These are phyloP conservation scores for Berberis vulgaris DNA, from an alignment of 164 flowering plant species.

Conservation along the genomic window DNA sequence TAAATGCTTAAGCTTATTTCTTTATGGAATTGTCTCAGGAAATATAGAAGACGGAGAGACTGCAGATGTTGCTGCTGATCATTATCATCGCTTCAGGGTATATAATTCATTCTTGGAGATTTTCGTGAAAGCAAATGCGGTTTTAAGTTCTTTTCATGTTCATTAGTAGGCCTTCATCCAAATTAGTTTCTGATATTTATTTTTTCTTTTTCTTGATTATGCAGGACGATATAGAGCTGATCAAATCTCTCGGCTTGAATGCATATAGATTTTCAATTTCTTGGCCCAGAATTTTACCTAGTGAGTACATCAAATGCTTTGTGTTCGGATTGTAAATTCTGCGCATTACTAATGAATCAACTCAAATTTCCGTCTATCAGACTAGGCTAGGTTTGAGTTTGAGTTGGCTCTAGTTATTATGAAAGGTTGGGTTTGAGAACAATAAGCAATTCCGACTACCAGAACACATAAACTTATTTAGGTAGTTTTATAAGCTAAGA, in stretches of 20 bases:
- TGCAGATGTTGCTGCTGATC: slow-evolving; percentile 30
- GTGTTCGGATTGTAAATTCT: background rate
- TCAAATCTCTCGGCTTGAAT: slow-evolving; percentile 32
- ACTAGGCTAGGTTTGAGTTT: too few species aligned
- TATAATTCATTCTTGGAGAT: background rate
- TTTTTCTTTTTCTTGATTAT: too few species aligned
- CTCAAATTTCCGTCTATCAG: background rate
- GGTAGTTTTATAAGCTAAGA: too few species aligned
- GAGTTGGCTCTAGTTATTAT: too few species aligned
- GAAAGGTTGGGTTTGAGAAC: too few species aligned
- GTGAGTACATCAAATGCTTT: background rate
- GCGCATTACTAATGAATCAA: background rate
- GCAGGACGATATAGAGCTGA: slow-evolving; percentile 35
- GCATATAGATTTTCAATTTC: slow-evolving; percentile 36
- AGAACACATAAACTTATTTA: too few species aligned
- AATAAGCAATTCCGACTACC: too few species aligned
- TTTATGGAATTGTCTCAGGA: background rate
- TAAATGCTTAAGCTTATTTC: background rate
- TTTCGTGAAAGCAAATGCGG: too few species aligned
- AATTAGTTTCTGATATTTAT: too few species aligned
- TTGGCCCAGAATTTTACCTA: slow-evolving; percentile 26
- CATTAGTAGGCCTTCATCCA: too few species aligned
- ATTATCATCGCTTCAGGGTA: slow-evolving; percentile 14
- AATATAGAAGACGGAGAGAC: slow-evolving; percentile 12
- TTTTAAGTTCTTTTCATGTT: too few species aligned